Evolutionary conservation across 805 yeast species (phyloP).

Genomic region (Nakazawaea sp.): DNA sequence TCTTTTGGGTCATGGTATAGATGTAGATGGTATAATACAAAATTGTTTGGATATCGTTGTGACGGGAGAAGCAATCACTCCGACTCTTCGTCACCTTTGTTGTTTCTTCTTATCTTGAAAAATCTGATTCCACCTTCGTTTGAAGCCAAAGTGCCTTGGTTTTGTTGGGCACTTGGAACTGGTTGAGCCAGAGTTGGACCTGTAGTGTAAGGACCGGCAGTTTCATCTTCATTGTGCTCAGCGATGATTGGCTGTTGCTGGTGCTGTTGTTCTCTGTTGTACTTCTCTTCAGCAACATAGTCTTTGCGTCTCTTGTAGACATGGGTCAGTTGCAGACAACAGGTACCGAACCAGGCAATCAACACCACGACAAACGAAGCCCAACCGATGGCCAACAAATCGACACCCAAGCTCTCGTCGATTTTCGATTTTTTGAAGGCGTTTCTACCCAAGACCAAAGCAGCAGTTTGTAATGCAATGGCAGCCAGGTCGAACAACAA

Average conservation of each 20-base stretch:
- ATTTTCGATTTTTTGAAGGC: slow-evolving; percentile 49
- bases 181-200: slow-evolving; percentile 18
- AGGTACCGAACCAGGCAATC: slow-evolving; percentile 43
- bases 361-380: slow-evolving; percentile 52
- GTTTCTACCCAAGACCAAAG: slow-evolving; percentile 63
- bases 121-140: slow-evolving; percentile 63
- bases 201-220: slow-evolving; percentile 12
- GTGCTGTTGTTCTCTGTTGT: slow-evolving; percentile 13
- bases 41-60: too few species aligned
- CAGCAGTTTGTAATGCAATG: slow-evolving; percentile 70
- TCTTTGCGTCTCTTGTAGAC: slow-evolving; percentile 46
- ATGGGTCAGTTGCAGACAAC: slow-evolving; percentile 40
- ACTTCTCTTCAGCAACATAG: slow-evolving; percentile 26
- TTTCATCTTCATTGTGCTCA: slow-evolving; percentile 14
- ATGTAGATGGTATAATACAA: too few species aligned
- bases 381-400: slow-evolving; percentile 62
- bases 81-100: slow-evolving; percentile 26
- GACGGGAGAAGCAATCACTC: too few species aligned
- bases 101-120: slow-evolving; percentile 62
- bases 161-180: slow-evolving; percentile 22
- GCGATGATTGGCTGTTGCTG: slow-evolving; percentile 12
- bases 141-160: slow-evolving; percentile 22
- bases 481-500: slow-evolving; percentile 52
- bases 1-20: too few species aligned
- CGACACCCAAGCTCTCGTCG: slow-evolving; percentile 45